Percentiles rank a stretch among this genome's conserved stretches.
Conservation (phyloP, 371 early-diverging fungal species). For the Choanephora cucurbitarum region DNA sequence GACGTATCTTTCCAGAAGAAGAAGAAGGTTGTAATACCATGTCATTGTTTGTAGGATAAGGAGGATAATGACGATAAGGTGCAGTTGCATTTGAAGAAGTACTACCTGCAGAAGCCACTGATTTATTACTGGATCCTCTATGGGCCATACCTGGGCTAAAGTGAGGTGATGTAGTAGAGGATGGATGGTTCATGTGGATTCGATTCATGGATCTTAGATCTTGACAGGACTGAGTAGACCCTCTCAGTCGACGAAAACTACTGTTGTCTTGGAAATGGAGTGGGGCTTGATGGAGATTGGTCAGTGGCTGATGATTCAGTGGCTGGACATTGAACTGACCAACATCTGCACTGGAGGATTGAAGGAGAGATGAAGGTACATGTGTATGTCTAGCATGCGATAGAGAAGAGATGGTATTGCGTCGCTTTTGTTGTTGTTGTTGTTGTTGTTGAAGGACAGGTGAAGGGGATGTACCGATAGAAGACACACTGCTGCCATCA, state of each 20-base stretch:
- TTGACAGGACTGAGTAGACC: constrained; percentile 26
- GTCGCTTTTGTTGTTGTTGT: constrained; percentile 7
- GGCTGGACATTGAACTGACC: constrained; percentile 1
- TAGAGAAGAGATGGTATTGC: constrained; percentile 17
- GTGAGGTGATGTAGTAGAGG: too few relatives aligned
- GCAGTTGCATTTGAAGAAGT: background rate
- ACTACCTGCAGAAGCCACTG: background rate
- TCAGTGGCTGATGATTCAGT: constrained; percentile 16
- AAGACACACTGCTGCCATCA: background rate
- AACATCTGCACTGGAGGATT: constrained; percentile 20
- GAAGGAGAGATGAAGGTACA: constrained; percentile 16
- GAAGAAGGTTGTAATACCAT: constrained; percentile 17
- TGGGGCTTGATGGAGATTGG: constrained; percentile 25
- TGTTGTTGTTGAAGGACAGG: constrained; percentile 6
- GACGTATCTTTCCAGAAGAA: constrained; percentile 16
- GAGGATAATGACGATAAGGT: constrained; percentile 15
- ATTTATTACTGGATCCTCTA: background rate
- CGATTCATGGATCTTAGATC: constrained; percentile 22
- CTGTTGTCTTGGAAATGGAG: constrained; percentile 10
- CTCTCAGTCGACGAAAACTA: constrained; percentile 9
- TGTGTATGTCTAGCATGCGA: background rate
- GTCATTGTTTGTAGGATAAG: constrained; percentile 2
- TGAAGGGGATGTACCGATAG: constrained; percentile 16
- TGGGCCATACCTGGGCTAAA: background rate
- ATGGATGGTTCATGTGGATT: constrained; percentile 1